These are phyloP conservation scores for Pachyrhizus erosus DNA, from an alignment of 306 rosid species.

Conservation along the genomic window DNA sequence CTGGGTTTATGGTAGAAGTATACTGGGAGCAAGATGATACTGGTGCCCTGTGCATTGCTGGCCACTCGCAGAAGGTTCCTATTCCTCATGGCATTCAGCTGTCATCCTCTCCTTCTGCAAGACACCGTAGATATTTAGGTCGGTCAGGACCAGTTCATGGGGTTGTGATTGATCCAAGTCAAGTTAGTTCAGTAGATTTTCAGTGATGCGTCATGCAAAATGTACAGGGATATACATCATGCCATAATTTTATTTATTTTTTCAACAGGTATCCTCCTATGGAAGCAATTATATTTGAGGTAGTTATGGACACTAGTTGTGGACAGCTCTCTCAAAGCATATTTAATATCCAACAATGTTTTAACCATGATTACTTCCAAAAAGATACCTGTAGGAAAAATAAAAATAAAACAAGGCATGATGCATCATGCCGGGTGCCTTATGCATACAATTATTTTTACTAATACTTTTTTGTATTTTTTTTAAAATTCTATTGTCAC, in stretches of 20 bases:
- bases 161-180: slow-evolving; percentile 62
- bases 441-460: background rate
- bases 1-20: slow-evolving; percentile 82
- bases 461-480: background rate
- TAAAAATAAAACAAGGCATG: background rate
- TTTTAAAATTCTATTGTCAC: background rate
- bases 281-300: background rate
- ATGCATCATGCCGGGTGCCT: background rate
- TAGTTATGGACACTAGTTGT: background rate
- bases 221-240: slow-evolving; percentile 34
- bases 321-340: background rate
- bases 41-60: slow-evolving; percentile 72
- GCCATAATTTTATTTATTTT: background rate
- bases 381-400: background rate
- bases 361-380: background rate
- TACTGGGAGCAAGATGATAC: slow-evolving; percentile 88
- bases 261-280: background rate
- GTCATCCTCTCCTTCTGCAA: slow-evolving; percentile 42
- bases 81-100: slow-evolving; percentile 51
- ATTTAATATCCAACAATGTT: background rate
- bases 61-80: slow-evolving; percentile 66
- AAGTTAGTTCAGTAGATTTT: slow-evolving; percentile 41
- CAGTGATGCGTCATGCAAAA: slow-evolving; percentile 32
- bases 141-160: slow-evolving; percentile 51
- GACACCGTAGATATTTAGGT: slow-evolving; percentile 37